Conservation (phyloP, 805 yeast species). For the Wickerhamomyces tratensis region DNA sequence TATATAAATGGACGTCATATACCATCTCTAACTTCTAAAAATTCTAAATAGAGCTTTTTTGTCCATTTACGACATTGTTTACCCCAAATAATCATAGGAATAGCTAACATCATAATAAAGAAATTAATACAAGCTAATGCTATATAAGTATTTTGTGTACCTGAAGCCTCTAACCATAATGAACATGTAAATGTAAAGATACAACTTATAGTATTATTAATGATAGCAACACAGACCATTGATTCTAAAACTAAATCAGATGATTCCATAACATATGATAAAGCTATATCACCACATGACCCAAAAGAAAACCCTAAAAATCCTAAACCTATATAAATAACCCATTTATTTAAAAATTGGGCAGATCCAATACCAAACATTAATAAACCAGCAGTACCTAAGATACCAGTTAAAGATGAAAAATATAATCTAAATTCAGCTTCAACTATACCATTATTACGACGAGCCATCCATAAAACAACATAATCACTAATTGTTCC, state of each 20-base stretch:
- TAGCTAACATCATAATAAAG: constrained; percentile 42
- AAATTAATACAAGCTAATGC: constrained; percentile 53
- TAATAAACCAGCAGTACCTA: constrained; percentile 53
- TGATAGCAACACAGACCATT: constrained; percentile 58
- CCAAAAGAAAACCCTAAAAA: constrained; percentile 64
- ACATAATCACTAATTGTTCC: constrained; percentile 51
- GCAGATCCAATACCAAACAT: constrained; percentile 62
- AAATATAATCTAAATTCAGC: constrained; percentile 59
- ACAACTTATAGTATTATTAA: constrained; percentile 56
- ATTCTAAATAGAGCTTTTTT: constrained; percentile 41
- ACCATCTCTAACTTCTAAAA: constrained; percentile 44
- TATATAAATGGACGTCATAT: constrained; percentile 4
- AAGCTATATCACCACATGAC: constrained; percentile 61
- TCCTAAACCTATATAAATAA: constrained; percentile 51
- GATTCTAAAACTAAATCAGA: constrained; percentile 65
- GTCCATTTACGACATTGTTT: constrained; percentile 50
- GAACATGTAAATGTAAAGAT: constrained; percentile 60
- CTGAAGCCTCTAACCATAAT: constrained; percentile 45
- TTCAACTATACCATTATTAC: constrained; percentile 51
- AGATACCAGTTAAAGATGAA: constrained; percentile 41
- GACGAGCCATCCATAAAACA: constrained; percentile 50
- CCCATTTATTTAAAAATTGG: constrained; percentile 40
- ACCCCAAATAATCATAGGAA: constrained; percentile 54
- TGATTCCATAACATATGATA: constrained; percentile 60
- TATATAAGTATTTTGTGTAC: constrained; percentile 49